Evolutionary conservation across 1,284 basidiomycete species (phyloP), one percentile per base, ranked within the genome.

Genomic region (Somion occarium): DNA sequence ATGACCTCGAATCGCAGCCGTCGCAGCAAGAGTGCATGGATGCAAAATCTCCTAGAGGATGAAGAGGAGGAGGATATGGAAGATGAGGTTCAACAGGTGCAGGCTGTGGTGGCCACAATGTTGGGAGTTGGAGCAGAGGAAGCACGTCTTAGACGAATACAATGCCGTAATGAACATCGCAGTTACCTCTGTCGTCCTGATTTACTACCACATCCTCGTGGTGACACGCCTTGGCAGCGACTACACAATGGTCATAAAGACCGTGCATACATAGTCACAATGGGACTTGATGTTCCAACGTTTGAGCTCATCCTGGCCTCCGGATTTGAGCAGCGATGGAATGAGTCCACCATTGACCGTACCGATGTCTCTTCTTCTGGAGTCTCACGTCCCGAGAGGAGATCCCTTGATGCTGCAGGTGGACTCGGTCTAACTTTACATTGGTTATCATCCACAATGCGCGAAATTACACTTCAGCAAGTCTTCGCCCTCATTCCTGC

Each of bases 361-460:
- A 18, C 38, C 23, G 73, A 76, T 57, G 60, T 61, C 0, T 50
- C 55, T n/a, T 13, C 49, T 4, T 2, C 7, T 34, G 70, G 66
- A 12, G 42, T 51, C 1, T 65, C 74, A 39, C 62, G 66, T 5
- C 59, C 63, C 19, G 57, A 55, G 2, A 26, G 57, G 2, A 57
- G 69, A 3, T 77, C 73, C 1, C 63, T 80, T 20, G 69, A 75
- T 69, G 71, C 73, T n/a, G 63, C 62, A 7, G 73, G 77, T 19
- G 75, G 69, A 0, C 65, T 79, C 2, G 75, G 76, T 0, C 67
- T 79, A 0, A 49, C 68, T 0, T 64, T 78, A 0, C 75, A 80
- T 51, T 79, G 66, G 45, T 60, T 79, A 1, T 64, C 58, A 27
- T 78, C 71, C 0, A 67, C 70, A 0, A 75, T 76, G 65, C 55